Evolutionary conservation across 805 yeast genomes (phyloP).

Genomic region (Blastobotrys attinorum): DNA sequence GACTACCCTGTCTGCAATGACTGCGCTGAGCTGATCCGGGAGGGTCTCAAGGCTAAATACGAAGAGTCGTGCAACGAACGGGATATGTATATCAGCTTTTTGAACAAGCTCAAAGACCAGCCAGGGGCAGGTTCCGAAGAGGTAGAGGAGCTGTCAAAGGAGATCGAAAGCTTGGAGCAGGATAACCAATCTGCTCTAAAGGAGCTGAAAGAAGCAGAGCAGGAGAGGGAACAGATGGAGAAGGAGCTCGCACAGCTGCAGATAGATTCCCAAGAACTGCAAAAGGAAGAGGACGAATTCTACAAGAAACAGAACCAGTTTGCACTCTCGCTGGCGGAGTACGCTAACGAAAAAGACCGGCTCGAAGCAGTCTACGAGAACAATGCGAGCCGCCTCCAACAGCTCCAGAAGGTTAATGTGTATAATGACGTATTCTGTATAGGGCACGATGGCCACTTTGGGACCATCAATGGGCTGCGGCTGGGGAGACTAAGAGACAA

Average conservation of each 20-base stretch:
- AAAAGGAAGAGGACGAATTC: constrained; percentile 39
- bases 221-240: constrained; percentile 33
- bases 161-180: constrained; percentile 38
- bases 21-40: constrained; percentile 62
- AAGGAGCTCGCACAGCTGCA: constrained; percentile 40
- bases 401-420: constrained; percentile 67
- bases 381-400: constrained; percentile 59
- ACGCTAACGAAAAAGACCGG: constrained; percentile 50
- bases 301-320: constrained; percentile 45
- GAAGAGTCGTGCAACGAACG: constrained; percentile 70
- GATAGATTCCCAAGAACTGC: constrained; percentile 24
- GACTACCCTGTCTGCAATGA: constrained; percentile 86
- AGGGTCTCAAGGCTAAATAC: constrained; percentile 58
- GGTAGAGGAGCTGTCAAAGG: constrained; percentile 38
- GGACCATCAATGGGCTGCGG: constrained; percentile 78
- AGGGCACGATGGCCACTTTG: constrained; percentile 76
- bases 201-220: constrained; percentile 32
- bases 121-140: constrained; percentile 39
- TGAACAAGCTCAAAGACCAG: constrained; percentile 58
- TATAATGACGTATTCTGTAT: constrained; percentile 78
- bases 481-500: constrained; percentile 58
- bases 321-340: constrained; percentile 44
- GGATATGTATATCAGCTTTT: constrained; percentile 65
- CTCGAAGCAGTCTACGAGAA: constrained; percentile 54
- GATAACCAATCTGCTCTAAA: constrained; percentile 28